Percentiles rank a stretch among this genome's conserved stretches.
Evolutionary conservation across 495 filamentous ascomycete species (phyloP).

Genomic region (Lasiosphaeria hispida): DNA sequence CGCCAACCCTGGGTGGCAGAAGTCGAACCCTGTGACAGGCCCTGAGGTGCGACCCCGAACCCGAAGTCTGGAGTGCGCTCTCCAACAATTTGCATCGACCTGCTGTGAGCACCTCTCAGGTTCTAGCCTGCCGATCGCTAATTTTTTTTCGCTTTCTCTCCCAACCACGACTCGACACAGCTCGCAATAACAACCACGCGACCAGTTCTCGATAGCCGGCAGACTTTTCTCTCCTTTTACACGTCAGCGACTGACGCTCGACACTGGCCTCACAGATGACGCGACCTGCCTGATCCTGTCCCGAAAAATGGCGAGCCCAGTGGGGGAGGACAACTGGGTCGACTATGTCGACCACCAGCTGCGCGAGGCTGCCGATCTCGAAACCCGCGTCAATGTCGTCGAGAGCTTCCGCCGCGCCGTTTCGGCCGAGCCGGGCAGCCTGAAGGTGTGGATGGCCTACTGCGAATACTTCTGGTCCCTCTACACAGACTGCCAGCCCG

Average conservation of each 20-base stretch:
- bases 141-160: too few species aligned
- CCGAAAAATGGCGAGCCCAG: conserved; percentile 49
- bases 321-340: conserved; percentile 57
- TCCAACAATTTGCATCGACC: too few species aligned
- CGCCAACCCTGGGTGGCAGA: too few species aligned
- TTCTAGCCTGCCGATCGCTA: too few species aligned
- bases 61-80: too few species aligned
- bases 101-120: too few species aligned
- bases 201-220: neutral
- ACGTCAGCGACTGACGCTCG: neutral
- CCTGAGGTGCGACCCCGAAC: too few species aligned
- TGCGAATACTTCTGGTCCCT: conserved; percentile 82
- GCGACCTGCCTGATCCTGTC: conserved; percentile 20
- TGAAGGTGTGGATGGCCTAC: conserved; percentile 84
- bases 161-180: neutral
- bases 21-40: too few species aligned
- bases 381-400: conserved; percentile 66
- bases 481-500: conserved; percentile 60
- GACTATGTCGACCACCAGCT: conserved; percentile 51
- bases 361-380: conserved; percentile 49
- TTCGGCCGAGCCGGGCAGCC: conserved; percentile 76
- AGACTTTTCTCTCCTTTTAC: neutral
- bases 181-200: neutral
- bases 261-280: conserved; percentile 22
- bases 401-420: conserved; percentile 80